Conservation (phyloP, 192 early-diverging fungal genomes). For the Haplosporangium gracile region DNA sequence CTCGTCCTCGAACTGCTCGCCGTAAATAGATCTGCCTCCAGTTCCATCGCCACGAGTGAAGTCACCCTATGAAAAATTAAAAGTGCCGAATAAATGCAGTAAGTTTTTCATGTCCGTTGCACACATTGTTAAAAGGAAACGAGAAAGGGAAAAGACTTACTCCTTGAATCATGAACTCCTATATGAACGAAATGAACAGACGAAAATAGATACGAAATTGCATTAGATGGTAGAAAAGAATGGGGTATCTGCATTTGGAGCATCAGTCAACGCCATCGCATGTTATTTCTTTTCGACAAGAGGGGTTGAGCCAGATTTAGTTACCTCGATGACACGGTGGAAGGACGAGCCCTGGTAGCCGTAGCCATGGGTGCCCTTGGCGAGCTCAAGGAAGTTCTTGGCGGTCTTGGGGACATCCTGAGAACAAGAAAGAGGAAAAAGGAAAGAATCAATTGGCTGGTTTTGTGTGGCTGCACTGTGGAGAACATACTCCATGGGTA, state of each 20-base stretch:
- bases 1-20: conserved; percentile 80
- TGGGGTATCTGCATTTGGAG: background rate
- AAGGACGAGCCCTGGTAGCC: conserved; percentile 54
- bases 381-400: conserved; percentile 94
- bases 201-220: conserved; percentile 17
- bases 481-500: background rate
- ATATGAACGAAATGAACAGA: conserved; percentile 56
- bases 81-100: conserved; percentile 50
- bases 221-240: background rate
- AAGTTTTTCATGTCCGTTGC: background rate
- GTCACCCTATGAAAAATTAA: conserved; percentile 65
- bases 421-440: background rate
- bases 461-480: background rate
- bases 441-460: background rate
- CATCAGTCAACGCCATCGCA: background rate
- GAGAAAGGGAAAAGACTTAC: conserved; percentile 14
- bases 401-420: conserved; percentile 76
- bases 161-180: conserved; percentile 67
- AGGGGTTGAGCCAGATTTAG: conserved; percentile 74
- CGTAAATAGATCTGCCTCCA: conserved; percentile 89
- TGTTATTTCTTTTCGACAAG: conserved; percentile 63
- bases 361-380: conserved; percentile 76
- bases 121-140: conserved; percentile 60
- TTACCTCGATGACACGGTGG: conserved; percentile 79
- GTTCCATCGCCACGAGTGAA: conserved; percentile 81